phyloP scores from a whole-genome alignment of 2,329 filamentous ascomycete genomes.

The Graphiopsis chlorocephala region DNA sequence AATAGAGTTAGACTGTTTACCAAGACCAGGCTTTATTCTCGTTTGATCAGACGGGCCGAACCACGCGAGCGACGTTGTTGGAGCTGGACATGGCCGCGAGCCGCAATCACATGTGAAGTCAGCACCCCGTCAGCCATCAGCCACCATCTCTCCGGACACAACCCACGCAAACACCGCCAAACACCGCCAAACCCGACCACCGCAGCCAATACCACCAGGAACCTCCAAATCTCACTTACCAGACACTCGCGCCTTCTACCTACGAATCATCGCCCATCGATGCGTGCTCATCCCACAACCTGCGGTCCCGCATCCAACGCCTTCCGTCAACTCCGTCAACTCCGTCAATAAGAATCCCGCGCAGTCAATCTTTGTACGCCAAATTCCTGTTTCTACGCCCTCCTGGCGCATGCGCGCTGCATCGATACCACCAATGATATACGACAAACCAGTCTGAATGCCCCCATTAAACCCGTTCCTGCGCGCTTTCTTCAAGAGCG shows the following conservation, averaged over 20 bases:
- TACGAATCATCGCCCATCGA: not conserved
- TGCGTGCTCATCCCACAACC: not conserved
- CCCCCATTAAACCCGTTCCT: slow-evolving; percentile 93
- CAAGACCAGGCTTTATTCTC: not conserved
- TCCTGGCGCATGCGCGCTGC: not conserved
- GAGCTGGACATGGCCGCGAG: too few species aligned
- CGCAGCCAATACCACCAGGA: not conserved
- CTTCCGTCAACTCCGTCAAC: not conserved
- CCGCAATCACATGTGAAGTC: not conserved
- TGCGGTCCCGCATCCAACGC: not conserved
- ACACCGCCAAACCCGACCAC: not conserved
- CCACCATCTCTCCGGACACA: not conserved
- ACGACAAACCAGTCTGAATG: slow-evolving; percentile 22
- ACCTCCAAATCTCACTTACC: not conserved
- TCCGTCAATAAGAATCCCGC: not conserved
- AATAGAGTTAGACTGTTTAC: not conserved
- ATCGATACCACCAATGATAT: slow-evolving; percentile 20
- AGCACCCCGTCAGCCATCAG: not conserved
- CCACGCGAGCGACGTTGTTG: not conserved
- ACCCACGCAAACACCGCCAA: not conserved
- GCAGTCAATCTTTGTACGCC: not conserved
- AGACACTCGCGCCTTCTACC: not conserved
- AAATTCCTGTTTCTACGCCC: not conserved
- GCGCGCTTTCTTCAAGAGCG: slow-evolving; percentile 97
- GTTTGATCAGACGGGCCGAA: not conserved